Evolutionary conservation across 2,329 filamentous ascomycete genomes (phyloP), one percentile per base, ranked within the genome.

Genomic region (Tolypocladium ophioglossoides): DNA sequence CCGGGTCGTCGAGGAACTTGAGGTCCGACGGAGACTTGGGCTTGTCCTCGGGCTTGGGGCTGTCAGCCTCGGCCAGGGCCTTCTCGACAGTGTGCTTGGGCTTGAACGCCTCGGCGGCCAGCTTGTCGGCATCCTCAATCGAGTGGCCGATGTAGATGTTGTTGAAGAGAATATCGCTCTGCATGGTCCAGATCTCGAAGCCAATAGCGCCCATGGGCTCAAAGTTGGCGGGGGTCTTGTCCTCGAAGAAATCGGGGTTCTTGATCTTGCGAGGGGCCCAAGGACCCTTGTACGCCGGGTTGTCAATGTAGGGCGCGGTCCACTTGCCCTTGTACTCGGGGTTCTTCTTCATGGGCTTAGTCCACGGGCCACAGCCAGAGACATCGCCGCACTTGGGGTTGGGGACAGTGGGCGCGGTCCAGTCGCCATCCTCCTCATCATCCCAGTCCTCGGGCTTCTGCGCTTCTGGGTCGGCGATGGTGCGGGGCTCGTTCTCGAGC

Each of bases 91-190:
- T 78, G 71, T 85, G 80, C 88, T 99, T 99, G 75, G 90, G 75
- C 68, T 89, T 86, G 72, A 91, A 99, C 54, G 90, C 89, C 81
- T 96, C 89, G 61, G 87, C 80, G 65, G 90, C 87, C 68, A 99
- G 79, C 77, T 91, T 87, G 73, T 87, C 84, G 58, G 94, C 94
- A 63, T 99, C 94, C 68, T 90, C 90, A 63, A 94, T 72, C 22
- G 92, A 97, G 84, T 99, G 94, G 60, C 94, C 94, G 71, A 99
- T 91, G 83, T 97, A 99, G 80, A 99, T 95, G 85, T 99, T 99
- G 84, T 97, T 90, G 67, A 99, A 97, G 66, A 96, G 86, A 65
- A 99, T 97, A 70, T 96, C 88, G 72, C 85, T 95, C 77, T 96
- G 92, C 94, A 99, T 99, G 66, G 94, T 97, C 94, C 94, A 99